Conservation (phyloP, 1,284 basidiomycete genomes). For the Austropuccinia psidii region DNA sequence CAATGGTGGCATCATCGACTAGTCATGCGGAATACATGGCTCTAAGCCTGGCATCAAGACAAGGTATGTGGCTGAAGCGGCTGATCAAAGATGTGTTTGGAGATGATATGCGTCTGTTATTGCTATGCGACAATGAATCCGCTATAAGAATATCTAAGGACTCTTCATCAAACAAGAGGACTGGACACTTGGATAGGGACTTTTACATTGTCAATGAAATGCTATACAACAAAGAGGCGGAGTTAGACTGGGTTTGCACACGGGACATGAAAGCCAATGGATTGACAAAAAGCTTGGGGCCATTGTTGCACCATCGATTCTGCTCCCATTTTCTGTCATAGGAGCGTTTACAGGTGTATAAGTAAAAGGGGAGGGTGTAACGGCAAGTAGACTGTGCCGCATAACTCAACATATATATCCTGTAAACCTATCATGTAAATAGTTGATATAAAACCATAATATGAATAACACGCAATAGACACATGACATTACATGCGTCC, state of each 20-base stretch:
- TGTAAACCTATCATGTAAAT: too few relatives aligned
- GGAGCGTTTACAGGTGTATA: too few relatives aligned
- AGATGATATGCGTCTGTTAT: neutral
- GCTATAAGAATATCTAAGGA: neutral
- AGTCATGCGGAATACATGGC: slow-evolving; percentile 4
- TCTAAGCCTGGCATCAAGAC: neutral
- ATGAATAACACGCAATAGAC: too few relatives aligned
- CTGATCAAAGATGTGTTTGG: neutral
- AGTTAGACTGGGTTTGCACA: neutral
- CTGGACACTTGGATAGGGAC: neutral
- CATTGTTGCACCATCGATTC: too few relatives aligned
- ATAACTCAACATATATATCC: too few relatives aligned
- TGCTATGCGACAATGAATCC: slow-evolving; percentile 2
- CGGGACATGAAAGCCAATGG: neutral
- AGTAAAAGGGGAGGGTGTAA: too few relatives aligned
- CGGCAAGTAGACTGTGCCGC: too few relatives aligned
- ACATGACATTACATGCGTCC: too few relatives aligned
- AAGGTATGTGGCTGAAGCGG: neutral
- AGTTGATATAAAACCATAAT: too few relatives aligned
- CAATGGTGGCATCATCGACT: neutral
- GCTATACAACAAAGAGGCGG: neutral
- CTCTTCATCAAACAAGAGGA: slow-evolving; percentile 1
- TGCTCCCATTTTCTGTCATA: too few relatives aligned
- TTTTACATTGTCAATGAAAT: slow-evolving; percentile 6
- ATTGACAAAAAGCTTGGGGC: neutral